Percentiles rank a stretch among this genome's conserved stretches.
phyloP scores from a whole-genome alignment of 1,284 basidiomycete genomes.

The Rhodotorula sp. region DNA sequence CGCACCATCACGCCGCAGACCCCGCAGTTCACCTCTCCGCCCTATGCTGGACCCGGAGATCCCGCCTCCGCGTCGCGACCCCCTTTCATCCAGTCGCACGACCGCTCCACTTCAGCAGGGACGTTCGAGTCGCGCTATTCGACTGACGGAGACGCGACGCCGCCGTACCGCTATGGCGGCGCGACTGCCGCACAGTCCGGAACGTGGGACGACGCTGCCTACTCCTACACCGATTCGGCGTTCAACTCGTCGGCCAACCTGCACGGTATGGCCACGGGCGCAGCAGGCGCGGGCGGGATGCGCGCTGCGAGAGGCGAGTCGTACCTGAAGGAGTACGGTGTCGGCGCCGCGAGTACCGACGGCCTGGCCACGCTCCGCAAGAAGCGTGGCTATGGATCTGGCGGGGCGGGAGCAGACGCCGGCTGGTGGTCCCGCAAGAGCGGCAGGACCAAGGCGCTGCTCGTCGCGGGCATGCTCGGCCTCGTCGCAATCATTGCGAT shows the following conservation, averaged over 20 bases:
- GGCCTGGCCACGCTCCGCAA: constrained; percentile 3
- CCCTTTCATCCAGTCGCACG: constrained; percentile 1
- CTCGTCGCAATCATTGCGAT: constrained; percentile 45
- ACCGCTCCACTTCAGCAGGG: neutral
- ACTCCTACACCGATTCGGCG: constrained; percentile 5
- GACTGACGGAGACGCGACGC: neutral
- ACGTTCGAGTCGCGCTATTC: constrained; percentile 11
- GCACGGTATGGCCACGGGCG: constrained; percentile 2
- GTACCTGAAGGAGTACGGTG: constrained; percentile 18
- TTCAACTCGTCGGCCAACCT: constrained; percentile 17
- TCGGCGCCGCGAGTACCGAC: neutral
- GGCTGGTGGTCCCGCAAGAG: constrained; percentile 29
- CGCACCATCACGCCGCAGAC: constrained; percentile 27
- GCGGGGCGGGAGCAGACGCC: neutral
- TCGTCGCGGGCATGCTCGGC: constrained; percentile 45
- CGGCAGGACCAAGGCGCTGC: constrained; percentile 40
- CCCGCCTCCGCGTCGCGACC: neutral
- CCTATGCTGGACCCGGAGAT: neutral
- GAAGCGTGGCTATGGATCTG: neutral
- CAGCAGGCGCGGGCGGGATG: neutral
- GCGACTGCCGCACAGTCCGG: neutral
- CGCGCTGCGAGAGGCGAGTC: neutral
- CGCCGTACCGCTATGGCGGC: neutral
- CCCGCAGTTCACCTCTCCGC: constrained; percentile 12
- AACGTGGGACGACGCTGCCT: neutral